These are phyloP conservation scores for Penicillium sclerotigenum DNA, from an alignment of 2,329 filamentous ascomycete genomes.

Conservation along the genomic window DNA sequence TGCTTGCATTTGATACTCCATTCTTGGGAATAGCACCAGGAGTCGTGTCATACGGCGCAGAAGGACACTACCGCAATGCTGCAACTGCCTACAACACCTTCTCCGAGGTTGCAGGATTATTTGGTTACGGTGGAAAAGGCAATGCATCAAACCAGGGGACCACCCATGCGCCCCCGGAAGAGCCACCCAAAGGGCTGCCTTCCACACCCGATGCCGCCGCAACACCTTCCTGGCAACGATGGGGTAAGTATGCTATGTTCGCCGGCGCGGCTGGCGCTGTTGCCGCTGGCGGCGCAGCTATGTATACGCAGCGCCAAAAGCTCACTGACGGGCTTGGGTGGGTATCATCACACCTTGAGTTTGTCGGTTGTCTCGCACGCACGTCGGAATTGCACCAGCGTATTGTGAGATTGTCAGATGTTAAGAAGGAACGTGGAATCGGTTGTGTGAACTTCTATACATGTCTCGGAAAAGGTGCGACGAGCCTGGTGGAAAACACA, in stretches of 20 bases:
- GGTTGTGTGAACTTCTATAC: conserved; percentile 88
- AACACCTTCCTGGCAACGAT: conserved; percentile 65
- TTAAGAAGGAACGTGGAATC: conserved; percentile 64
- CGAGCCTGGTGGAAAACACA: conserved; percentile 27
- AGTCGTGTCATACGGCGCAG: conserved; percentile 59
- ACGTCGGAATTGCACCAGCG: conserved; percentile 76
- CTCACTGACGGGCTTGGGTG: conserved; percentile 73
- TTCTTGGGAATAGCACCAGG: conserved; percentile 58
- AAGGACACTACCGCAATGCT: conserved; percentile 77
- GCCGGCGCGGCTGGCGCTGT: conserved; percentile 78
- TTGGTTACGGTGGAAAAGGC: conserved; percentile 60
- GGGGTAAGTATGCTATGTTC: conserved; percentile 81
- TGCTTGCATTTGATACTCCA: conserved; percentile 92
- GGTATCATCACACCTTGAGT: conserved; percentile 88
- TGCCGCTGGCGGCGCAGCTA: conserved; percentile 75
- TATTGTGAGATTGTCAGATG: conserved; percentile 63
- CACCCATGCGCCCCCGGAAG: conserved; percentile 9
- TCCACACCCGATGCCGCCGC: conserved; percentile 45
- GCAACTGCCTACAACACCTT: conserved; percentile 66
- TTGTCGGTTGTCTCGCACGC: conserved; percentile 84
- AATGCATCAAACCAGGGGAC: conserved; percentile 14
- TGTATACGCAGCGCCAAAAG: conserved; percentile 80
- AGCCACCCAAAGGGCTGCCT: conserved; percentile 24
- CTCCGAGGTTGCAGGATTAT: conserved; percentile 60
- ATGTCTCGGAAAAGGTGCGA: conserved; percentile 67